Base-by-base conservation (phyloP, 1,284 basidiomycete genomes). In the Puccinia polysora region DNA sequence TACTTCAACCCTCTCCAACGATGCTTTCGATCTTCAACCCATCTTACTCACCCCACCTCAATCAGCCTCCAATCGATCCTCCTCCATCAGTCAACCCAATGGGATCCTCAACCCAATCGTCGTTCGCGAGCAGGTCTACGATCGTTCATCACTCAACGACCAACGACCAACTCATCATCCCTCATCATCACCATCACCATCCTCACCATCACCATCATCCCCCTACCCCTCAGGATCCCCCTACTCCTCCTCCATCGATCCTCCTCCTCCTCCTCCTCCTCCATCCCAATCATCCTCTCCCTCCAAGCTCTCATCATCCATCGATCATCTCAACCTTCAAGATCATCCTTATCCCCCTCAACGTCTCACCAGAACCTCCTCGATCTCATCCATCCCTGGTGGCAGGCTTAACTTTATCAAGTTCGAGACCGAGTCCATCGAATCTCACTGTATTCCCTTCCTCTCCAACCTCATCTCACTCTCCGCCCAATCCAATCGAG, bases 361-460 rank as follows among this genome's bases (percentile, higher is more conserved):
- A 84, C 84, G 75, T 83, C 86, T 77, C 84, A 83, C 90, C 47
- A 86, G 87, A 73, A 85, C 87, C 65, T 83, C 83, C 5, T 86
- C 87, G 14, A 82, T 87, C 53, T 87, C 89, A 76, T 89, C 92
- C 77, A 88, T 96, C 76, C 93, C 96, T 0, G 96, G 96, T 25
- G 96, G 96, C 4, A 89, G 93, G 49, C 87, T 99, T 79, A 98
- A 98, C 82, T 99, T 98, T 80, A 90, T 91, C 81, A 89, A 95
- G 49, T 98, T 97, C 82, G 90, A 99, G 82, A 98, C 96, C 71
- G 86, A 88, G 75, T 85, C 91, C 77, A 89, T 98, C 76, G 83
- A 89, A 65, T 74, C 75, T 12, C 86, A 86, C 53, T 92, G 94
- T 78, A 87, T 98, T 76, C 82, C 84, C 63, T 99, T 97, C 82